Evolutionary conservation across 176 grass and related monocot genomes (phyloP).

Genomic region (Poa pratensis): DNA sequence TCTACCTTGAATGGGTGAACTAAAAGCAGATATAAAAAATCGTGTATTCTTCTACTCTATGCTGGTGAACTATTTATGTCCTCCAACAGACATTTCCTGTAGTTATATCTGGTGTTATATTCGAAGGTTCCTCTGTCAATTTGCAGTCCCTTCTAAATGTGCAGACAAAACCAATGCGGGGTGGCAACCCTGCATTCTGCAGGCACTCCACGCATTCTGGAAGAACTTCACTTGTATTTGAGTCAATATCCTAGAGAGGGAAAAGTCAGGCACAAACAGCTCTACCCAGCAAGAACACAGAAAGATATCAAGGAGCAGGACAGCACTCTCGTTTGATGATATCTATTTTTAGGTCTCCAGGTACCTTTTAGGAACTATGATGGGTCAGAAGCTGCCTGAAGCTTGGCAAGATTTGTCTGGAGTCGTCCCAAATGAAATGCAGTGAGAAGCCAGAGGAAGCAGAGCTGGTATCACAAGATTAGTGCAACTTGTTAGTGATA

Average conservation of each 20-base stretch:
- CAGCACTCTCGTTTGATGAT: background rate
- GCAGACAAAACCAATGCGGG: background rate
- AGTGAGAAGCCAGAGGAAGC: slow-evolving; percentile 74
- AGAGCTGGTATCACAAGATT: slow-evolving; percentile 63
- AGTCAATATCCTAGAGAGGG: background rate
- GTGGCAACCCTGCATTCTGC: background rate
- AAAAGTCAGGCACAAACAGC: background rate
- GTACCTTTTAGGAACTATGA: slow-evolving; percentile 20
- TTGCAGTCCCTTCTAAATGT: background rate
- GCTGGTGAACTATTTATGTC: background rate
- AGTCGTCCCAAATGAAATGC: slow-evolving; percentile 85
- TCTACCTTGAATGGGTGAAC: background rate
- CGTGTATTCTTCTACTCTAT: background rate
- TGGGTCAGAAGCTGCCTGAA: slow-evolving; percentile 47
- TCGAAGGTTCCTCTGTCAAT: background rate
- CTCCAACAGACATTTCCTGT: background rate
- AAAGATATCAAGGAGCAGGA: background rate
- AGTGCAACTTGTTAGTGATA: background rate
- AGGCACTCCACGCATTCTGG: background rate
- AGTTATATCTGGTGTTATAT: slow-evolving; percentile 1
- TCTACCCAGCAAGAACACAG: background rate
- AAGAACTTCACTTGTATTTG: background rate
- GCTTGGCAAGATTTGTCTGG: slow-evolving; percentile 69
- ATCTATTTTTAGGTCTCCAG: background rate
- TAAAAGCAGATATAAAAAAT: background rate